Evolutionary conservation across 805 yeast genomes (phyloP).

Genomic region (Danielia oregonensis): DNA sequence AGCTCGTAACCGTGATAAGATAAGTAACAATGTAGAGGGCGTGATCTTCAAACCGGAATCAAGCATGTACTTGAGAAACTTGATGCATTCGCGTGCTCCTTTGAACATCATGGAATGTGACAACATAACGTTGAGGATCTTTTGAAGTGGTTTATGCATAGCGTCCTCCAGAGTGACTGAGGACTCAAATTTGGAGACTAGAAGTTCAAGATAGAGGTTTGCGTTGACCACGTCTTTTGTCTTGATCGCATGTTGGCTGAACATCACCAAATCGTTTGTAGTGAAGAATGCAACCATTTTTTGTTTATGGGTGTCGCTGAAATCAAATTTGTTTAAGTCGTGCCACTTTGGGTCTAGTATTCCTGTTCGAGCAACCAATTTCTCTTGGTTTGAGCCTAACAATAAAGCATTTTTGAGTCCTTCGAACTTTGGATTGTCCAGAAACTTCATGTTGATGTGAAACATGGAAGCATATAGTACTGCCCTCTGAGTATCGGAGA

Average conservation of each 20-base stretch:
- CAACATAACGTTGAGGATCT: conserved; percentile 26
- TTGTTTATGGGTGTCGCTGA: conserved; percentile 14
- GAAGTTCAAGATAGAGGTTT: conserved; percentile 31
- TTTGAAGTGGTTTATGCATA: conserved; percentile 13
- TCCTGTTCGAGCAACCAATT: conserved; percentile 35
- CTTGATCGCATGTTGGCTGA: conserved; percentile 21
- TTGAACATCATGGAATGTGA: conserved; percentile 35
- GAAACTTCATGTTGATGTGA: conserved; percentile 29
- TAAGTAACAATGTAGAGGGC: conserved; percentile 21
- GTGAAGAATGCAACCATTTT: conserved; percentile 32
- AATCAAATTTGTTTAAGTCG: conserved; percentile 20
- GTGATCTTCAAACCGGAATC: conserved; percentile 23
- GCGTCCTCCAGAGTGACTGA: conserved; percentile 1
- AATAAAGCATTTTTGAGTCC: conserved; percentile 21
- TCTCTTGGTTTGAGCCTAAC: conserved; percentile 29
- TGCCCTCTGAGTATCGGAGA: conserved; percentile 5
- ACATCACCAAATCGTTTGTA: conserved; percentile 22
- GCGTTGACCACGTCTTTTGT: conserved; percentile 29
- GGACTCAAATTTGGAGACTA: conserved; percentile 35
- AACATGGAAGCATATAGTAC: conserved; percentile 29
- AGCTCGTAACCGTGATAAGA: conserved; percentile 28
- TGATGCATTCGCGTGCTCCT: conserved; percentile 30
- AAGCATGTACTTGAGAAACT: conserved; percentile 30
- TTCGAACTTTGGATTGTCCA: conserved; percentile 10
- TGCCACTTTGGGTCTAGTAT: conserved; percentile 35